Evolutionary conservation across 257 asterid species (phyloP).

Genomic region (Solanum acaule): DNA sequence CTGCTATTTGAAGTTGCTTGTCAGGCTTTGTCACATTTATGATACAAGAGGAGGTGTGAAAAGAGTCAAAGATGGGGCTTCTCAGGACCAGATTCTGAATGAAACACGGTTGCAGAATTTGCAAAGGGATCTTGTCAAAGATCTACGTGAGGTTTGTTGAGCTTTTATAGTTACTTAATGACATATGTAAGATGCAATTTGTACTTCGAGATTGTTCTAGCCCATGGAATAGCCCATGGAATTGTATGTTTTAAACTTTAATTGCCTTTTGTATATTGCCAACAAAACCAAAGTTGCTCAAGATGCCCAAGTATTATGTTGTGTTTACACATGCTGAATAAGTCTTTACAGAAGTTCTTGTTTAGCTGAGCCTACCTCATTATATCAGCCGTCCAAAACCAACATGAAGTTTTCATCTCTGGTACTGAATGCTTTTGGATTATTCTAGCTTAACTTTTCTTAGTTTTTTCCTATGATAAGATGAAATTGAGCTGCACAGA

Average conservation of each 20-base stretch:
- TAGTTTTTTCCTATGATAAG: neutral
- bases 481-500: neutral
- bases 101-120: constrained; percentile 80
- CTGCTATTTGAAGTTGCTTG: constrained; percentile 82
- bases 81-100: constrained; percentile 84
- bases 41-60: constrained; percentile 93
- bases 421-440: neutral
- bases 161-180: neutral
- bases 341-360: neutral
- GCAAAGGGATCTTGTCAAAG: constrained; percentile 77
- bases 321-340: neutral
- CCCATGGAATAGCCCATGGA: neutral
- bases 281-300: neutral
- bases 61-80: constrained; percentile 88
- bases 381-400: neutral
- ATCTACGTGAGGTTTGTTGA: constrained; percentile 67
- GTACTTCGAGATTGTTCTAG: neutral
- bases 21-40: constrained; percentile 77
- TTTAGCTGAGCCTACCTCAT: neutral
- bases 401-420: neutral
- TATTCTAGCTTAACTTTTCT: neutral
- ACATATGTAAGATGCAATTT: neutral
- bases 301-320: neutral
- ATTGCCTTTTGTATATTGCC: neutral
- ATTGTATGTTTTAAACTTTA: neutral